Evolutionary conservation across 495 filamentous ascomycete genomes (phyloP).

Genomic region (Aspergillus ostianus): DNA sequence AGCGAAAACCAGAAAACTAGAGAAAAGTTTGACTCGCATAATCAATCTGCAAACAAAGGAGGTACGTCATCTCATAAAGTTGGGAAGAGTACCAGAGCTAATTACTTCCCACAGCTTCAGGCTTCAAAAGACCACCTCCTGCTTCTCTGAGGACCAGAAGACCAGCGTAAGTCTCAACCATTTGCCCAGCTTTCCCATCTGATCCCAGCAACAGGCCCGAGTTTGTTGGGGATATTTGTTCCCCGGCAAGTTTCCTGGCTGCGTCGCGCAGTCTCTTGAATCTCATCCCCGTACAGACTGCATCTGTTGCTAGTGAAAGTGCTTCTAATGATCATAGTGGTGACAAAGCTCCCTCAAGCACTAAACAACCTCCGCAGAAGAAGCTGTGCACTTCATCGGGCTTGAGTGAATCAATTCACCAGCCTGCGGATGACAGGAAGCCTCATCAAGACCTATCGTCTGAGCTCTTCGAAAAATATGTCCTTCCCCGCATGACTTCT

Average conservation of each 20-base stretch:
- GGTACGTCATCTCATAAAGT: neutral
- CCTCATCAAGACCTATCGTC: neutral
- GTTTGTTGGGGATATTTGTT: slow-evolving; percentile 12
- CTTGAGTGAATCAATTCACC: neutral
- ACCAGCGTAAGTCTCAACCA: slow-evolving; percentile 21
- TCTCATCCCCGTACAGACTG: slow-evolving; percentile 2
- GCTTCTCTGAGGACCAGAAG: slow-evolving; percentile 13
- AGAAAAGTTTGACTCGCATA: neutral
- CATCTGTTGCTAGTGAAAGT: neutral
- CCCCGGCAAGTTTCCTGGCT: slow-evolving; percentile 23
- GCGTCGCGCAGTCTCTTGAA: slow-evolving; percentile 11
- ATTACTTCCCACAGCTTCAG: neutral
- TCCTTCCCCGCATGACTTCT: neutral
- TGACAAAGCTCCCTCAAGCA: neutral
- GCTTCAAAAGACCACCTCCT: neutral
- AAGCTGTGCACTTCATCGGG: neutral
- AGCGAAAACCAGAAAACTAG: neutral
- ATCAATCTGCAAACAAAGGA: neutral
- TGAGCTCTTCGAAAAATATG: neutral
- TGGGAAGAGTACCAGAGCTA: neutral
- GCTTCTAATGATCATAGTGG: slow-evolving; percentile 12
- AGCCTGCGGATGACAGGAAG: neutral
- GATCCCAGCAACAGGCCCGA: slow-evolving; percentile 11
- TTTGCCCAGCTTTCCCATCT: slow-evolving; percentile 9
- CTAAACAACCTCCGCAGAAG: neutral